Base-by-base conservation (phyloP, 305 asterid genomes). In the Nicotiana rustica region DNA sequence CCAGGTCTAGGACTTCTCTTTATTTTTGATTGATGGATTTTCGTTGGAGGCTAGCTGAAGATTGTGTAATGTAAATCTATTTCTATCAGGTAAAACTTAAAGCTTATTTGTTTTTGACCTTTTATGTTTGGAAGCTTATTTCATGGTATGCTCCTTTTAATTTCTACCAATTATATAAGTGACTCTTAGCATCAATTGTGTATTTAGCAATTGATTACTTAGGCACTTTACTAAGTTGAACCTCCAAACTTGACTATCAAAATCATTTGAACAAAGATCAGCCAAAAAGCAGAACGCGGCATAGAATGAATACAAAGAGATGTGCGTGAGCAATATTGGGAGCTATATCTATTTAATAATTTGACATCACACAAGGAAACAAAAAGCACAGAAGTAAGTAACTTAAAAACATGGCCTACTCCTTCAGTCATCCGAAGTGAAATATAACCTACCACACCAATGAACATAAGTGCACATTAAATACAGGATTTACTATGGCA, bases 381-480 rank as follows among this genome's bases (percentile, higher is more conserved):
- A 59, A 59, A n/a, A 59, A 59, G 64, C 64, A 59, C 25, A 17
- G 21, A 61, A 61, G 33, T 2, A 19, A 9, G 13, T n/a, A 60
- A n/a, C 7, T 60, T 61, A 61, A 61, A 61, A 61, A 33, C 36
- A 65, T 65, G 70, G 44, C 21, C 21, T 44, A 71, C 38, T 71
- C 7, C 61, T 10, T 66, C 13, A 6, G 29, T 13, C n/a, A 17
- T 52, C n/a, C 6, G 14, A 41, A 19, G 79, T 47, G 62, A 49
- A 49, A 73, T 49, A 49, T 73, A 19, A 73, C 64, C 79, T 73
- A 73, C 79, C 62, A 73, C 14, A 73, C 62, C 64, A 25, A 73
- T 73, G 8, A 73, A 73, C 79, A 73, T 21, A 47, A 73, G 8
- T 73, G 62, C 79, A 73, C 61, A 49, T 73, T 73, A 73, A 49